Evolutionary conservation across 257 asterid genomes (phyloP).

Genomic region (Linaria vulgaris): DNA sequence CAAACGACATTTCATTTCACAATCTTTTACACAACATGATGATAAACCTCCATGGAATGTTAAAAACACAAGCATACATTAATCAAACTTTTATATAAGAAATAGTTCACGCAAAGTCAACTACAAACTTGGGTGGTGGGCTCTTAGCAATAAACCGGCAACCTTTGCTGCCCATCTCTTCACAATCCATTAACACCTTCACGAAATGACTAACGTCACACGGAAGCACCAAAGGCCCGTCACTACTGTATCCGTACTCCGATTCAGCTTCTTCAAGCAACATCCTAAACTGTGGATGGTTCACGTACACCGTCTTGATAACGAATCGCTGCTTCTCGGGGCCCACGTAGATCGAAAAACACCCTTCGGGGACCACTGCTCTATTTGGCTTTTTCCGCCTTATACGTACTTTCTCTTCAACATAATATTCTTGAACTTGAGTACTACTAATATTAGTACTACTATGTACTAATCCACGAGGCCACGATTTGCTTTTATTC

Average conservation of each 20-base stretch:
- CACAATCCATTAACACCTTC: slow-evolving; percentile 35
- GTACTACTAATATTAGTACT: neutral
- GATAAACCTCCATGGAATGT: neutral
- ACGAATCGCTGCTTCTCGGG: slow-evolving; percentile 46
- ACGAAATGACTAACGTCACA: slow-evolving; percentile 48
- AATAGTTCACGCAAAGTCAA: neutral
- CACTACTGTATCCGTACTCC: slow-evolving; percentile 49
- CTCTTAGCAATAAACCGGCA: slow-evolving; percentile 31
- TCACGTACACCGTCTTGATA: slow-evolving; percentile 45
- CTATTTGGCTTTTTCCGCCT: slow-evolving; percentile 12
- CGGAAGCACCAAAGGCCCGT: slow-evolving; percentile 62
- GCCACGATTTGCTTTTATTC: slow-evolving; percentile 37
- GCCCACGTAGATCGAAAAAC: slow-evolving; percentile 61
- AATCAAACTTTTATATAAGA: no score
- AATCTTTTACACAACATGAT: neutral
- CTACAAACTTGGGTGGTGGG: slow-evolving; percentile 5
- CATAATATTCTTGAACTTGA: neutral
- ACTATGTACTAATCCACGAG: slow-evolving; percentile 5
- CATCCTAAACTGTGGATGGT: slow-evolving; percentile 52
- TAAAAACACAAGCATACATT: neutral
- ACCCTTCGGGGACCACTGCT: slow-evolving; percentile 48
- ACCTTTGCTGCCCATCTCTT: slow-evolving; percentile 23
- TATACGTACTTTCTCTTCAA: neutral
- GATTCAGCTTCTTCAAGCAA: slow-evolving; percentile 68
- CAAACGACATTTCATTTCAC: no score